Conservation (phyloP, 2,329 filamentous ascomycete species). For the Orbilia oligospora region DNA sequence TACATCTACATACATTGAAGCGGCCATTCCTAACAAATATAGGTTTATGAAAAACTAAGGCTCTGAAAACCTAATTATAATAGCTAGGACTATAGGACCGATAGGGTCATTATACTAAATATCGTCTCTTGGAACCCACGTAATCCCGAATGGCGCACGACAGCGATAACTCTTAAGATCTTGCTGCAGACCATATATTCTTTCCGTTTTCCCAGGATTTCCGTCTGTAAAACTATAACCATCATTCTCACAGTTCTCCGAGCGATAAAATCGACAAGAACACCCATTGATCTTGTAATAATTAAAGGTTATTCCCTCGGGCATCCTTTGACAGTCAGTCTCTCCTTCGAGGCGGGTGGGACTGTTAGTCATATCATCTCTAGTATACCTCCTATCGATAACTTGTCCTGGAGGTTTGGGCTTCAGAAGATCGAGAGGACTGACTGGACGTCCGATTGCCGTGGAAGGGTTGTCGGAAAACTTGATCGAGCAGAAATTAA, state of each 20-base stretch:
- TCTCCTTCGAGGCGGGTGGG: neutral
- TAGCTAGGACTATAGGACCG: neutral
- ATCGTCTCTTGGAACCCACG: neutral
- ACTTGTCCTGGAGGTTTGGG: neutral
- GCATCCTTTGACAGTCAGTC: neutral
- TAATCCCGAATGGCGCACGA: neutral
- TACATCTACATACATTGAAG: neutral
- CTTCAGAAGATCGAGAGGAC: neutral
- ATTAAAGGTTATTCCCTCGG: neutral
- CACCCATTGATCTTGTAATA: constrained; percentile 22
- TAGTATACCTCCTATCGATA: neutral
- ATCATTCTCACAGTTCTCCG: neutral
- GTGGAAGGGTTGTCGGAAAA: neutral
- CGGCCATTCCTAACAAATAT: no score
- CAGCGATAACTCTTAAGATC: neutral
- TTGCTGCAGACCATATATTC: neutral
- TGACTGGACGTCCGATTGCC: neutral
- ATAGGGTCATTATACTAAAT: neutral
- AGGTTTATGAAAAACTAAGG: no score
- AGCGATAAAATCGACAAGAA: neutral
- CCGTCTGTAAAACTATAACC: neutral
- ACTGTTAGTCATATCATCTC: neutral
- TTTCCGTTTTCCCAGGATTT: neutral
- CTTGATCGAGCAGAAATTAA: neutral
- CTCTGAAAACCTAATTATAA: neutral